Conservation (phyloP, 208 protist species). For the Leishmania braziliensis region DNA sequence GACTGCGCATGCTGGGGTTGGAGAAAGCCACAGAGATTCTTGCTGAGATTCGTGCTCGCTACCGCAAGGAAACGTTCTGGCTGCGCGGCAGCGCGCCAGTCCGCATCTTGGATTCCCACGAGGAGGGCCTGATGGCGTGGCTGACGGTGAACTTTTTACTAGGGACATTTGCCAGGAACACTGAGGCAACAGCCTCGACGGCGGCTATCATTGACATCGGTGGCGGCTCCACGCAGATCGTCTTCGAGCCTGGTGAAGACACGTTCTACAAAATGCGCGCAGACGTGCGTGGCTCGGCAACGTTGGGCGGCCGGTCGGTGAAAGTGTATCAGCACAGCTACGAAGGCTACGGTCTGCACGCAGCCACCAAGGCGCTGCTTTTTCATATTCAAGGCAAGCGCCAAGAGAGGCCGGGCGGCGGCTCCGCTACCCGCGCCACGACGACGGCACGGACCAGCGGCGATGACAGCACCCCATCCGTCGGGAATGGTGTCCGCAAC, state of each 20-base stretch:
- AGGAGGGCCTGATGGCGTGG: slow-evolving; percentile 86
- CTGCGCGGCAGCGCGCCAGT: slow-evolving; percentile 48
- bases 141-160: slow-evolving; percentile 85
- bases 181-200: slow-evolving; percentile 3
- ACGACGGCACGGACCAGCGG: neutral
- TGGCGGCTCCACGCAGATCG: slow-evolving; percentile 79
- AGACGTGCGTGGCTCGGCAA: slow-evolving; percentile 24
- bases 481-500: neutral
- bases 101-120: slow-evolving; percentile 77
- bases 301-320: slow-evolving; percentile 33
- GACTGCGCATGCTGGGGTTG: slow-evolving; percentile 55
- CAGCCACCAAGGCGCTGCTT: slow-evolving; percentile 48
- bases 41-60: slow-evolving; percentile 29
- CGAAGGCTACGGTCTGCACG: slow-evolving; percentile 76
- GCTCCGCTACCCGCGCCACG: neutral
- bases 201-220: slow-evolving; percentile 51
- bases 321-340: slow-evolving; percentile 84
- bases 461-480: neutral
- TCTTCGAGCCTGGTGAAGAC: slow-evolving; percentile 48
- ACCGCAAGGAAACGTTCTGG: slow-evolving; percentile 44
- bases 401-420: neutral
- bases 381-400: slow-evolving; percentile 29
- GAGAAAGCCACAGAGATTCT: slow-evolving; percentile 43
- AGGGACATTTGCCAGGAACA: slow-evolving; percentile 21
- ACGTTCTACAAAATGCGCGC: slow-evolving; percentile 11